A percentile compares a stretch with the other conserved stretches of the same genome.
Conservation (phyloP, 2,329 filamentous ascomycete species). For the Aureobasidium sp. region DNA sequence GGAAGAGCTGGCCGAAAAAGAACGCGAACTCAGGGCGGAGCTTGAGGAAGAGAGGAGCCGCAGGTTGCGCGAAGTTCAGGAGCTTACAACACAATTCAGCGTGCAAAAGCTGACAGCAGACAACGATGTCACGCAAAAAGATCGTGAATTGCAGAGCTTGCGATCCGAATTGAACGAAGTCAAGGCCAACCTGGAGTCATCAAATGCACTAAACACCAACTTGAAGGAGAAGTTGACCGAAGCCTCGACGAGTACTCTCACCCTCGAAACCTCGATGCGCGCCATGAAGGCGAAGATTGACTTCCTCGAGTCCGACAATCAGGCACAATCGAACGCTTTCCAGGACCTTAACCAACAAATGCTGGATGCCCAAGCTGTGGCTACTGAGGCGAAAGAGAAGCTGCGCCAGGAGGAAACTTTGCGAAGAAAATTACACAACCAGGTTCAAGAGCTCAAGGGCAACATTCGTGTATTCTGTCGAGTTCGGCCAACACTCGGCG, state of each 20-base stretch:
- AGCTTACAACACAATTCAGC: constrained; percentile 47
- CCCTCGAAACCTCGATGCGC: constrained; percentile 65
- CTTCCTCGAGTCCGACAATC: constrained; percentile 81
- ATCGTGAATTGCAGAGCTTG: constrained; percentile 42
- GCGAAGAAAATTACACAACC: constrained; percentile 87
- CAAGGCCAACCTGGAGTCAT: constrained; percentile 39
- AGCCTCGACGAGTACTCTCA: constrained; percentile 44
- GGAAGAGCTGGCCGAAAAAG: constrained; percentile 58
- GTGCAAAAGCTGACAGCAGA: constrained; percentile 41
- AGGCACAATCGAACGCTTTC: constrained; percentile 81
- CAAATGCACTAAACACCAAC: constrained; percentile 51
- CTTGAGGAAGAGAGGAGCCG: constrained; percentile 55
- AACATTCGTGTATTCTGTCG: constrained; percentile 98
- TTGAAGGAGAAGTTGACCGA: constrained; percentile 46
- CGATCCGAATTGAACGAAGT: constrained; percentile 42
- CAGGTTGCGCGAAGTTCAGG: constrained; percentile 54
- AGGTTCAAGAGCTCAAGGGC: constrained; percentile 94
- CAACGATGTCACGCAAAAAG: constrained; percentile 44
- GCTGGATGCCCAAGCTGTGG: constrained; percentile 63
- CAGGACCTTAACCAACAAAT: constrained; percentile 71
- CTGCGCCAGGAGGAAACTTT: constrained; percentile 86
- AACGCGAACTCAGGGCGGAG: constrained; percentile 55
- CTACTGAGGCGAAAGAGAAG: constrained; percentile 66
- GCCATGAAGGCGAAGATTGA: constrained; percentile 74
- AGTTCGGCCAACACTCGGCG: constrained; percentile 65